phyloP scores from a whole-genome alignment of 2,329 filamentous ascomycete species.

The Xylariales sp. region DNA sequence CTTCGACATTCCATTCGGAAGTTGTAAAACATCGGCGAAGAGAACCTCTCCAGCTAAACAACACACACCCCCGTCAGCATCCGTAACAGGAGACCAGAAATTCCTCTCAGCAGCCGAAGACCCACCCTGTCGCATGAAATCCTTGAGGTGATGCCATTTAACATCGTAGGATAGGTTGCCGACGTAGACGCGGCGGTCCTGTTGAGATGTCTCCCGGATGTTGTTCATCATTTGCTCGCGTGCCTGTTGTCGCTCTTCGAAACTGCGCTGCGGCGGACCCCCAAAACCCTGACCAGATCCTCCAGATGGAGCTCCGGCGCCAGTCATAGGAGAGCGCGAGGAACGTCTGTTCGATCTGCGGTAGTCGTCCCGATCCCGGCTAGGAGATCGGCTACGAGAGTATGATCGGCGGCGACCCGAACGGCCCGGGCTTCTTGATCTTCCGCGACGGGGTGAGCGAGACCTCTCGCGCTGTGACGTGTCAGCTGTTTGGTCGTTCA shows the following conservation, averaged over 20 bases:
- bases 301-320: constrained; percentile 62
- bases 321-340: constrained; percentile 80
- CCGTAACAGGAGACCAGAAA: constrained; percentile 20
- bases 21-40: constrained; percentile 97
- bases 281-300: constrained; percentile 64
- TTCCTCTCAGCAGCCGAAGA: constrained; percentile 19
- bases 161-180: constrained; percentile 99
- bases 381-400: constrained; percentile 74
- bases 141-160: constrained; percentile 99
- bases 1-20: constrained; percentile 99
- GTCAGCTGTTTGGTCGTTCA: constrained; percentile 26
- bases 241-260: constrained; percentile 76
- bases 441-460: constrained; percentile 70
- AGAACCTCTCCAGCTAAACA: constrained; percentile 93
- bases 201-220: constrained; percentile 90
- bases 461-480: constrained; percentile 71
- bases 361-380: constrained; percentile 72
- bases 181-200: constrained; percentile 98
- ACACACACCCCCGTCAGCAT: constrained; percentile 33
- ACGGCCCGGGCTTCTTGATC: constrained; percentile 78
- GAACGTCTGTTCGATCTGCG: constrained; percentile 68
- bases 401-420: constrained; percentile 69
- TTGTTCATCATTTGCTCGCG: constrained; percentile 96
- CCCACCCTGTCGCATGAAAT: constrained; percentile 99
- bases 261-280: constrained; percentile 63